Conservation (phyloP, 2,329 filamentous ascomycete genomes). For the Aspergillus sergii region DNA sequence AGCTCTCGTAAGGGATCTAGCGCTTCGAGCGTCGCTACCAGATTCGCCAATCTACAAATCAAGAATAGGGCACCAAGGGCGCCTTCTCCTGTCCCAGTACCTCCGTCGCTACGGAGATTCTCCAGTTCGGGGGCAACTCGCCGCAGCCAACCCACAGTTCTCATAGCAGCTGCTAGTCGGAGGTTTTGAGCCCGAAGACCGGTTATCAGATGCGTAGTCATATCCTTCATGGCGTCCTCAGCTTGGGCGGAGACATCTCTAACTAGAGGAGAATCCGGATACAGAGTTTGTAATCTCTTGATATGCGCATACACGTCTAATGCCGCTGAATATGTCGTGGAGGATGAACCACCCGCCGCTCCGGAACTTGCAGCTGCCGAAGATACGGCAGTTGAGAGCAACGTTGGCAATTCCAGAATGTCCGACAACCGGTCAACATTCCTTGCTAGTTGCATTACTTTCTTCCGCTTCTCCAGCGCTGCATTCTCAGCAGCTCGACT, state of each 20-base stretch:
- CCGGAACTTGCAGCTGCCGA: conserved; percentile 44
- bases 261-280: conserved; percentile 77
- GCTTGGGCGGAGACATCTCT: conserved; percentile 74
- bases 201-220: conserved; percentile 80
- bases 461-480: conserved; percentile 72
- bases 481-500: conserved; percentile 71
- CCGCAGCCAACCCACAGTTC: conserved; percentile 88
- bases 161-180: conserved; percentile 85
- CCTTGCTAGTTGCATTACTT: conserved; percentile 76
- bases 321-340: conserved; percentile 80
- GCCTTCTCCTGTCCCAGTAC: conserved; percentile 56
- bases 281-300: conserved; percentile 78
- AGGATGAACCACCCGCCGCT: conserved; percentile 48
- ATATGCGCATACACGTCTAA: conserved; percentile 94
- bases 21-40: conserved; percentile 78
- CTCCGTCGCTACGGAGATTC: conserved; percentile 34
- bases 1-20: conserved; percentile 83
- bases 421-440: conserved; percentile 90
- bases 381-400: conserved; percentile 73
- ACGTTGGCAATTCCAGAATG: conserved; percentile 82
- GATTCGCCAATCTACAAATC: conserved; percentile 78
- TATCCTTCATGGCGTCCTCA: conserved; percentile 82
- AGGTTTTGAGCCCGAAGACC: conserved; percentile 76
- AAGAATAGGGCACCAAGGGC: conserved; percentile 82
- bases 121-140: conserved; percentile 82